Evolutionary conservation across 441 rosid genomes (phyloP), one percentile per base, ranked within the genome.

Genomic region (Kokia cookei): DNA sequence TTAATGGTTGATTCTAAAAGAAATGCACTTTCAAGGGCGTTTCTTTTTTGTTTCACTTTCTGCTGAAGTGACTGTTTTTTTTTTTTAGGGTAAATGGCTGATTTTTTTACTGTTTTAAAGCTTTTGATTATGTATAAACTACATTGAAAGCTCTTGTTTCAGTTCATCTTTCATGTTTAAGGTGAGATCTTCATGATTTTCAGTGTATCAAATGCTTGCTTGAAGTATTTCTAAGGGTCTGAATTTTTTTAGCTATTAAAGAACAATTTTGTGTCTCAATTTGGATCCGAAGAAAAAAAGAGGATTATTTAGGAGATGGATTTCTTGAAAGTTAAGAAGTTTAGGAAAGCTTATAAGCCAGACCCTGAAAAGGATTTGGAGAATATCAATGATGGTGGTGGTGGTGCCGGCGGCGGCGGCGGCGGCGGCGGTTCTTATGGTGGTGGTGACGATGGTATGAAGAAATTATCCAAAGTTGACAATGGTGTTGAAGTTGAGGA

Each of bases 291-390:
- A 26, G 40, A 43, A 43, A 15, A 17, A 62, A 15, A 48, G 70
- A 47, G 45, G 2, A 6, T 24, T 26, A 29, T 59, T 67, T 65
- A 73, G 72, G 63, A 77, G 80, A 96, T 93, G 99, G 91, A 91
- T 79, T 86, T 96, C 77, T 84, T 93, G 73, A 92, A 85, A 83
- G 89, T 88, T 22, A 82, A 78, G 65, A 92, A 84, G 86, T 86
- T 93, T 35, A 89, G 88, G 71, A 93, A 89, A 84, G 80, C 89
- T 50, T 73, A 59, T 40, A 89, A 86, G 75, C 81, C 86, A 72
- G 79, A 65, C 64, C 66, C 76, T 35, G 90, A 84, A 51, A 84
- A 86, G 70, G 87, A 79, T 76, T 78, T 71, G 72, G 95, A 86
- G 55, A 91, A 86, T 60, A 83, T 81, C 77, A 76, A 84, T 9